phyloP scores from a whole-genome alignment of 2,329 filamentous ascomycete genomes.

The Monosporascus sp. region DNA sequence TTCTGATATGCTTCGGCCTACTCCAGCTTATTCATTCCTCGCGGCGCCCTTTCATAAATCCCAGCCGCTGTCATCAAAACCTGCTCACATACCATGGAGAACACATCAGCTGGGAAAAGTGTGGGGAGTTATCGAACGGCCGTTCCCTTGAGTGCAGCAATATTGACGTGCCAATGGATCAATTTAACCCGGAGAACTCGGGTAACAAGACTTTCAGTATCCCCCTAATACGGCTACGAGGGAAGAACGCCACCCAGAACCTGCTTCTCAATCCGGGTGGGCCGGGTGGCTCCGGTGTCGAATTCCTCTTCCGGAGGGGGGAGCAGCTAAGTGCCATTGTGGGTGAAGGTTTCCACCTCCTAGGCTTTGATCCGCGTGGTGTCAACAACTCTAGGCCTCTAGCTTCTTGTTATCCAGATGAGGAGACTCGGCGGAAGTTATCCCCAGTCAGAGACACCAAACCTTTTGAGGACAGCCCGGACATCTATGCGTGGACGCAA shows the following conservation, averaged over 20 bases:
- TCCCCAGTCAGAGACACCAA: conserved; percentile 19
- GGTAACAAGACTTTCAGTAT: conserved; percentile 36
- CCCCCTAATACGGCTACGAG: conserved; percentile 40
- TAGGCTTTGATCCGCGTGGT: conserved; percentile 44
- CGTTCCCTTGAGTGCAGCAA: conserved; percentile 36
- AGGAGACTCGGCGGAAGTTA: conserved; percentile 24
- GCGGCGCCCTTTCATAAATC: background rate
- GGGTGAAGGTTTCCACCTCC: conserved; percentile 40
- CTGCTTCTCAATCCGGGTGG: conserved; percentile 44
- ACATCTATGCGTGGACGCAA: conserved; percentile 36
- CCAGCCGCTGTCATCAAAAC: background rate
- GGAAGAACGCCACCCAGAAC: conserved; percentile 36
- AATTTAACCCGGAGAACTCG: conserved; percentile 31
- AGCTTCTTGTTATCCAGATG: conserved; percentile 35
- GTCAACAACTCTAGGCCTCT: conserved; percentile 31
- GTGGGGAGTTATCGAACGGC: conserved; percentile 30
- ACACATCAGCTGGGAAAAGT: conserved; percentile 32
- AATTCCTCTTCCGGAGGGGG: conserved; percentile 31
- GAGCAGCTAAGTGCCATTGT: conserved; percentile 30
- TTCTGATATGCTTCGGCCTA: background rate
- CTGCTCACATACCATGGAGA: conserved; percentile 27
- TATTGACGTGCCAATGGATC: conserved; percentile 42
- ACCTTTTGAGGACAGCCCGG: conserved; percentile 28
- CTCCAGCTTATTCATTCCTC: background rate
- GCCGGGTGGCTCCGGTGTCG: conserved; percentile 39